Evolutionary conservation across 805 yeast genomes (phyloP).

Genomic region (Barnettozyma populi): DNA sequence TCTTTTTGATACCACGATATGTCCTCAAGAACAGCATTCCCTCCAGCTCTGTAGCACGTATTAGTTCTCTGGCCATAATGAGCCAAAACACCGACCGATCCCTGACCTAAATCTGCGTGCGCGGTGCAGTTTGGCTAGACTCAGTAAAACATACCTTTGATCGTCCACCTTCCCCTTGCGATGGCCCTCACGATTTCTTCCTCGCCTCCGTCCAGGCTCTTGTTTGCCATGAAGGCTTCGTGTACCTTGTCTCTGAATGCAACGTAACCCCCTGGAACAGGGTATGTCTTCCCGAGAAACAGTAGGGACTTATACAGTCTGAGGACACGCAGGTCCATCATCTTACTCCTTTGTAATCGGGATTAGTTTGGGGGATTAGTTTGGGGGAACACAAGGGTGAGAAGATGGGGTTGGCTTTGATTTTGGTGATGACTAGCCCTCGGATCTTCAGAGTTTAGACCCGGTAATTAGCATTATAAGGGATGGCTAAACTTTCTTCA

Average conservation of each 20-base stretch:
- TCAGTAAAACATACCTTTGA: constrained; percentile 15
- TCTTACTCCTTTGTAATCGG: not conserved
- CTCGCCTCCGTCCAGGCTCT: constrained; percentile 1
- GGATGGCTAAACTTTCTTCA: too few species aligned
- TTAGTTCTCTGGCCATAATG: not conserved
- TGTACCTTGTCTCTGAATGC: constrained; percentile 13
- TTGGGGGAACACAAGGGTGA: too few species aligned
- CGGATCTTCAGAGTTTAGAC: too few species aligned
- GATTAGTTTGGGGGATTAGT: not conserved
- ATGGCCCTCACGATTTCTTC: constrained; percentile 11
- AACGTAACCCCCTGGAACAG: constrained; percentile 7
- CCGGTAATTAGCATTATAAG: too few species aligned
- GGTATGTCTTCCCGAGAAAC: not conserved
- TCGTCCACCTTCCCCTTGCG: constrained; percentile 16
- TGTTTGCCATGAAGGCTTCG: constrained; percentile 9
- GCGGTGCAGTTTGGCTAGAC: not conserved
- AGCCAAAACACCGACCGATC: too few species aligned
- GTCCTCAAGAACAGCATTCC: constrained; percentile 17
- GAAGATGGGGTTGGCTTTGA: too few species aligned
- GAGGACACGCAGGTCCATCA: not conserved
- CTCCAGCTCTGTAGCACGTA: constrained; percentile 13
- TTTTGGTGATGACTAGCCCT: too few species aligned
- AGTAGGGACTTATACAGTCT: not conserved
- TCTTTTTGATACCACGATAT: constrained; percentile 19
- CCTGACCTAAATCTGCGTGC: not conserved